phyloP scores from a whole-genome alignment of 2,329 filamentous ascomycete species.

The Trichoderma sp. region DNA sequence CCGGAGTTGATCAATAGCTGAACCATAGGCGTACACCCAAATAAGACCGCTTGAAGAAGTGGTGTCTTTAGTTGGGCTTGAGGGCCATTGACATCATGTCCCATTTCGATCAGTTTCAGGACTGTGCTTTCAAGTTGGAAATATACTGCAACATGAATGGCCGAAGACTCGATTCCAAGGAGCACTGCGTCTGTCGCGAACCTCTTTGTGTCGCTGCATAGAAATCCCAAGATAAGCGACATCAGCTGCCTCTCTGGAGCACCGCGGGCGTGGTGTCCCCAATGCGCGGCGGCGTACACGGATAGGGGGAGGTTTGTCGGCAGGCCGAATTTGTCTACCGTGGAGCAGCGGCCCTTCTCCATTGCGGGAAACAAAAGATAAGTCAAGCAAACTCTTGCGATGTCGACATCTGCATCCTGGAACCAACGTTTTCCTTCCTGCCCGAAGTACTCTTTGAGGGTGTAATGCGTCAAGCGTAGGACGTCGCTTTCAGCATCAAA shows the following conservation, averaged over 20 bases:
- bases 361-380: constrained; percentile 16
- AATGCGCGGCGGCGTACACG: not conserved
- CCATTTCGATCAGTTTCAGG: not conserved
- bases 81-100: not conserved
- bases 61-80: not conserved
- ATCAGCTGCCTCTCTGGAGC: not conserved
- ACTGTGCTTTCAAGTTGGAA: not conserved
- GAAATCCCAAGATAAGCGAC: not conserved
- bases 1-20: not conserved
- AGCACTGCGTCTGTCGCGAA: not conserved
- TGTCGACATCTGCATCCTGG: not conserved
- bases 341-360: not conserved
- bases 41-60: not conserved
- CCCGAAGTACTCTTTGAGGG: constrained; percentile 19
- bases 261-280: not conserved
- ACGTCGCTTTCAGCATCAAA: constrained; percentile 3
- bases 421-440: not conserved
- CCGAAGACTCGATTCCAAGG: not conserved
- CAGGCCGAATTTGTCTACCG: not conserved
- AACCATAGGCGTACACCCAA: not conserved
- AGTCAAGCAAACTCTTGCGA: not conserved
- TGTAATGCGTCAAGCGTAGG: constrained; percentile 19
- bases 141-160: not conserved
- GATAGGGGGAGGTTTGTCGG: not conserved
- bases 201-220: not conserved